Base-by-base conservation (phyloP, 2,329 filamentous ascomycete genomes). In the Epichloe glyceriae region DNA sequence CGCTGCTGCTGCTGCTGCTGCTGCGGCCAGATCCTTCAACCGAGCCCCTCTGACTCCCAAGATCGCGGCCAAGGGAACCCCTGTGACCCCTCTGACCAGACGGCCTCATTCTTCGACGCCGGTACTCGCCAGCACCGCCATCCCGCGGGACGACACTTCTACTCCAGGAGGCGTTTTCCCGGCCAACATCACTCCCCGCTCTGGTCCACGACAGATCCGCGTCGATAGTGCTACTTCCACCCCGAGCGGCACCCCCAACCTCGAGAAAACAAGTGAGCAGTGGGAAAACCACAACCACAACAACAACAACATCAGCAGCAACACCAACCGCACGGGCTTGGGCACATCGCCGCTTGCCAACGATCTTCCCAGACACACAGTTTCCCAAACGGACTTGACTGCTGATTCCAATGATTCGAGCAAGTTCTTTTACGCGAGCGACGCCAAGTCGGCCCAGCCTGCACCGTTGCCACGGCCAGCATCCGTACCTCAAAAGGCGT, bases 351-450 rank as follows among this genome's bases (percentile, higher is more conserved):
- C 62, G 19, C 58, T 66, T 14, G 58, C 58, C n/a, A 51, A 60
- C 14, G 61, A 66, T 1, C 56, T 56, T 1, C 65, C 54, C n/a
- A 60, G 61, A 46, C 57, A 53, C 42, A 52, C 56, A 17, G 44
- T 55, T 12, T 43, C 56, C 43, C 68, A 49, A 51, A 56, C 33
- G 33, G 61, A 61, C 35, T 52, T 57, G 14, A 38, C 66, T 48
- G 54, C 62, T 49, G 58, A 62, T 19, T 48, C 59, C 53, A 48
- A 56, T 56, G 54, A 62, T 58, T 65, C 60, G 59, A 56, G 35
- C 50, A 91, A 88, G 70, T 97, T 97, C 75, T 96, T 98, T 65
- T 90, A 94, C 64, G 93, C 90, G 30, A 88, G 83, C 64, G 88
- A 95, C 58, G 85, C 78, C 39, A 83, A 78, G 58, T 67, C 72